Percentiles rank a stretch among this genome's conserved stretches.
These are phyloP conservation scores for Pyrenula massariospora DNA, from an alignment of 495 filamentous ascomycete genomes.

Conservation along the genomic window DNA sequence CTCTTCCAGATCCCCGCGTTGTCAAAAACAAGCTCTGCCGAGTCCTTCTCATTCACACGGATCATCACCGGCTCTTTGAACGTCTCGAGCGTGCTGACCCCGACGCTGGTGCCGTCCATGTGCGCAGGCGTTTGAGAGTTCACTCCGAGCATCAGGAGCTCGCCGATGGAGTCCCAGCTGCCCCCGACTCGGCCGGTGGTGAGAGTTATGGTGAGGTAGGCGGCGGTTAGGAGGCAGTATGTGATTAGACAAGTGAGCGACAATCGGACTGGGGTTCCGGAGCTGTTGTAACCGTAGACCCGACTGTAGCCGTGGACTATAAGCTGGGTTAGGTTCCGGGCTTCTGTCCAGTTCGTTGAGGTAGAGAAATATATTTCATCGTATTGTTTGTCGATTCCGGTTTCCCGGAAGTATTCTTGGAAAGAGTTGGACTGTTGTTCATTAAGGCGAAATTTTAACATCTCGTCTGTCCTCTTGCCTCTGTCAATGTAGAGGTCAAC, in stretches of 20 bases:
- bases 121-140: neutral
- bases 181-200: neutral
- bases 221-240: neutral
- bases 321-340: neutral
- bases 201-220: neutral
- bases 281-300: neutral
- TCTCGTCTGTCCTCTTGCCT: neutral
- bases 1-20: neutral
- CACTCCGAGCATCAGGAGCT: neutral
- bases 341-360: neutral
- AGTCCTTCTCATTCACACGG: slow-evolving; percentile 1
- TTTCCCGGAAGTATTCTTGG: neutral
- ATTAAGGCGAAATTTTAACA: neutral
- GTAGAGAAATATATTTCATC: neutral
- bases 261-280: neutral
- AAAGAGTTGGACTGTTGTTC: neutral
- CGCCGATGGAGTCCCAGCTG: neutral
- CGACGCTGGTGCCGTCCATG: neutral
- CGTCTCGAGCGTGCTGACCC: neutral
- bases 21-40: neutral
- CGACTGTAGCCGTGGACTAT: neutral
- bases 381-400: neutral
- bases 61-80: neutral
- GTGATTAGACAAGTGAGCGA: neutral
- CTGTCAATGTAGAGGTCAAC: neutral